Percentiles rank a stretch among this genome's conserved stretches.
These are phyloP conservation scores for Elsinoe australis DNA, from an alignment of 2,329 filamentous ascomycete species.

Conservation along the genomic window DNA sequence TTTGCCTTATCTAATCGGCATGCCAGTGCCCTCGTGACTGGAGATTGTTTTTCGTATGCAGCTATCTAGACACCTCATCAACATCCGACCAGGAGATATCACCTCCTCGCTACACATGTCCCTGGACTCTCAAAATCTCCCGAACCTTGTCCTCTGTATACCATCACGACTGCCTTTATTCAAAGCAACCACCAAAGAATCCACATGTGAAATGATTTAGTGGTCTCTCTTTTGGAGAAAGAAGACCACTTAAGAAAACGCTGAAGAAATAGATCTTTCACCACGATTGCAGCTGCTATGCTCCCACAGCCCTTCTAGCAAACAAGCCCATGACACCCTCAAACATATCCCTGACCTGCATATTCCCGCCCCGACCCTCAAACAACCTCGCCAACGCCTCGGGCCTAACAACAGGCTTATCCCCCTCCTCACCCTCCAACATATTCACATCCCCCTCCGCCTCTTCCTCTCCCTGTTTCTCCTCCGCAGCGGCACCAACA, in stretches of 20 bases:
- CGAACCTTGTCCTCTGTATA: too few species aligned
- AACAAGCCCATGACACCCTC: slow-evolving; percentile 62
- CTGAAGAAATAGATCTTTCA: not conserved
- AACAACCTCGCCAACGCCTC: slow-evolving; percentile 65
- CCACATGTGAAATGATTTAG: too few species aligned
- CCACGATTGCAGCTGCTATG: not conserved
- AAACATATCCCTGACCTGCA: slow-evolving; percentile 68
- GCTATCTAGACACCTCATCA: too few species aligned
- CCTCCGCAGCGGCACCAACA: slow-evolving; percentile 2
- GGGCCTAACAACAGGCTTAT: slow-evolving; percentile 55
- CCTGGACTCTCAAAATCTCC: too few species aligned
- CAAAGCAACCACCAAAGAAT: too few species aligned
- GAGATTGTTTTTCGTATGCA: too few species aligned
- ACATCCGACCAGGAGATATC: too few species aligned
- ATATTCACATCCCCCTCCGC: slow-evolving; percentile 24
- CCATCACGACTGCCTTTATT: too few species aligned
- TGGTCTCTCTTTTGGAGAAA: too few species aligned
- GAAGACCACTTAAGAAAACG: not conserved
- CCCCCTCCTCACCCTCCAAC: slow-evolving; percentile 38
- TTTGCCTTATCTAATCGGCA: too few species aligned
- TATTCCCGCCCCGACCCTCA: slow-evolving; percentile 51
- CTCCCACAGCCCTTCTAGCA: slow-evolving; percentile 45
- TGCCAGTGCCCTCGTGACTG: too few species aligned
- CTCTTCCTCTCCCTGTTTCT: slow-evolving; percentile 28
- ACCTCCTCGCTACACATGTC: too few species aligned